Base-by-base conservation (phyloP, 23 red algal species). In the Cyanidiococcus yangmingshanensis region DNA sequence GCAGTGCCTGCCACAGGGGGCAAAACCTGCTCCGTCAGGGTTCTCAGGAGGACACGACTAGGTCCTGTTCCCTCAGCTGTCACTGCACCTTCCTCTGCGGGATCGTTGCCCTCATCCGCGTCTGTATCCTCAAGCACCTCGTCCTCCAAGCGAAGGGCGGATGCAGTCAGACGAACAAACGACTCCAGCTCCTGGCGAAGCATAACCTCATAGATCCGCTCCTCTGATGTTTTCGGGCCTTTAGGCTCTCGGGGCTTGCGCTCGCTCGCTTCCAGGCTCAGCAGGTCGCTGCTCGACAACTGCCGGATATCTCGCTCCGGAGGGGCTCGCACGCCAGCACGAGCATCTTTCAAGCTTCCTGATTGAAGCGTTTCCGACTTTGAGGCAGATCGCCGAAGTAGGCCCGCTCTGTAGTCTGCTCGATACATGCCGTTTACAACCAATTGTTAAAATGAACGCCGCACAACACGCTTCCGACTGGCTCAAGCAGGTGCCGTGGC, bases 81-180 rank as follows among this genome's bases (percentile, higher is more conserved):
- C 21, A 15, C 21, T 7, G 12, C 21, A 7, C 7, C 12, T 15
- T 7, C 45, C 45, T 7, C 21, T 21, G 7, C 45, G 7, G 7
- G 45, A 15, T 54, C 45, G 7, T 7, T 15, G 21, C 12, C 7
- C 12, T 54, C 45, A 7, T 54, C 45, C 7, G 45, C 7, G 21
- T 54, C 45, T 15, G 21, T 21, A 7, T 54, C 45, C 7, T 15
- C 45, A 7, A 54, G 45, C 45, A 15, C 45, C 45, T 54, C 45
- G 51, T 76, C 45, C 32, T 79, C 58, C 35, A 90, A 37, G 0
- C 37, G 82, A 33, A 90, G 58, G 3, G 87, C 87, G 24, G 81
- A 84, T 51, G 67, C 59, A 2, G 87, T 68, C 12, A 74, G 51
- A n/a, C 68, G 51, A 59, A 63, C 32, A 39, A 90, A 90, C 25